Evolutionary conservation across 495 filamentous ascomycete species (phyloP).

Genomic region (Penicillium psychrofluorescens): DNA sequence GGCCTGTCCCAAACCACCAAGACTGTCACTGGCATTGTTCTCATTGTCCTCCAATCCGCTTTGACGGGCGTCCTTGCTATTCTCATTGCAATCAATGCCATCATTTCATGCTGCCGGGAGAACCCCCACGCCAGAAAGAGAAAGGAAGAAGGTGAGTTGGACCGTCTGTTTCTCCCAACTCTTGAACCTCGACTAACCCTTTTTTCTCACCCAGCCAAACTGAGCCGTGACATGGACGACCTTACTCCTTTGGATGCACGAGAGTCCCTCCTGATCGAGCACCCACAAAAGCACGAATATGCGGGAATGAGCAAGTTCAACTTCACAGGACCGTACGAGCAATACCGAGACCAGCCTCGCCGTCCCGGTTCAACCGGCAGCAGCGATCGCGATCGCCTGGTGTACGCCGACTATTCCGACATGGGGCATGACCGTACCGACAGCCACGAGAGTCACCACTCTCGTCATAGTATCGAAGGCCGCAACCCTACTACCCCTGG

Average conservation of each 20-base stretch:
- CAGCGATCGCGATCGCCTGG: slow-evolving; percentile 34
- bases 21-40: slow-evolving; percentile 80
- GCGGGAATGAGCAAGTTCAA: slow-evolving; percentile 44
- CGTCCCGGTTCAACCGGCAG: slow-evolving; percentile 27
- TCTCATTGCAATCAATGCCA: slow-evolving; percentile 81
- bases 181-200: slow-evolving; percentile 6
- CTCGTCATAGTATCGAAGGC: slow-evolving; percentile 18
- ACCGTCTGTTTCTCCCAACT: not conserved
- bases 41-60: slow-evolving; percentile 82
- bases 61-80: slow-evolving; percentile 82
- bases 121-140: slow-evolving; percentile 83
- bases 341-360: slow-evolving; percentile 34
- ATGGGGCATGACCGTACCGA: slow-evolving; percentile 30
- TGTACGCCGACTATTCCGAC: slow-evolving; percentile 25
- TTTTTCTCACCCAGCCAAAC: slow-evolving; percentile 53
- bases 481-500: slow-evolving; percentile 33
- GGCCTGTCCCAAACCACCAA: slow-evolving; percentile 91
- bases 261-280: slow-evolving; percentile 75
- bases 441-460: slow-evolving; percentile 29
- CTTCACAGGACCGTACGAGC: slow-evolving; percentile 34
- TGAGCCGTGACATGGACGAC: slow-evolving; percentile 72
- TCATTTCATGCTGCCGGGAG: slow-evolving; percentile 71
- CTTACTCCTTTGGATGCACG: slow-evolving; percentile 86
- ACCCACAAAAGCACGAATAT: slow-evolving; percentile 30
- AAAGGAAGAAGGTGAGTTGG: slow-evolving; percentile 73